These are phyloP conservation scores for Moesziomyces antarcticus DNA, from an alignment of 1,284 basidiomycete genomes.

Conservation along the genomic window DNA sequence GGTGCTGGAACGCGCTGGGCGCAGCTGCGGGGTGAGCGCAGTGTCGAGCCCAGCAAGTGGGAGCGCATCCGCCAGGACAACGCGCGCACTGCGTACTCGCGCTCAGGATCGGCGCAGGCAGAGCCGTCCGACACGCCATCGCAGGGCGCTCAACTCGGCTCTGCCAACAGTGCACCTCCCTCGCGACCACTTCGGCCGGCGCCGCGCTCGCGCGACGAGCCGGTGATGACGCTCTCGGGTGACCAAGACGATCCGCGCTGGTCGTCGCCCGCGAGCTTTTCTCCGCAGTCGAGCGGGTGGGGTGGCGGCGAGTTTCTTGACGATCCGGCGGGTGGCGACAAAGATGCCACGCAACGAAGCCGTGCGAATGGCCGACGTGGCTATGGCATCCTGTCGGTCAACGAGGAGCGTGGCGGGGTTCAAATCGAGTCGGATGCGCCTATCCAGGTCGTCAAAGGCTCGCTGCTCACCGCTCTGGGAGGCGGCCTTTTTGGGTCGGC, in stretches of 20 bases:
- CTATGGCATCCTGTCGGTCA: conserved; percentile 38
- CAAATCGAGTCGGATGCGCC: conserved; percentile 44
- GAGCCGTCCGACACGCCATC: conserved; percentile 10
- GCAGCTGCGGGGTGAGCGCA: conserved; percentile 37
- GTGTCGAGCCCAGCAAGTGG: conserved; percentile 54
- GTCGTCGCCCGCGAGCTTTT: conserved; percentile 28
- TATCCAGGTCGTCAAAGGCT: conserved; percentile 47
- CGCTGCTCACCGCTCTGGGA: conserved; percentile 33
- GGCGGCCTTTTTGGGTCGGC: conserved; percentile 36
- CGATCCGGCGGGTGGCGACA: conserved; percentile 18
- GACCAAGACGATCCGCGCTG: conserved; percentile 41
- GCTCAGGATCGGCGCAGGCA: conserved; percentile 7
- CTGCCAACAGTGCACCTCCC: neutral
- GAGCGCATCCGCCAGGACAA: conserved; percentile 54
- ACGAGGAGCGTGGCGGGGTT: conserved; percentile 19
- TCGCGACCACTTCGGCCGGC: neutral
- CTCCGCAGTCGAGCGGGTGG: conserved; percentile 36
- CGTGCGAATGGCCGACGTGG: neutral
- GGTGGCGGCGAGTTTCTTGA: conserved; percentile 36
- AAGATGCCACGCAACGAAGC: neutral
- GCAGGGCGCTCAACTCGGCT: neutral
- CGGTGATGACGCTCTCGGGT: conserved; percentile 38
- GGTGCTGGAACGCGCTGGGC: conserved; percentile 45
- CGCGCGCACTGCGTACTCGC: conserved; percentile 39
- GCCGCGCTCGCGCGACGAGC: conserved; percentile 22